Base-by-base conservation (phyloP, 192 early-diverging fungal species). In the Coemansia erecta region DNA sequence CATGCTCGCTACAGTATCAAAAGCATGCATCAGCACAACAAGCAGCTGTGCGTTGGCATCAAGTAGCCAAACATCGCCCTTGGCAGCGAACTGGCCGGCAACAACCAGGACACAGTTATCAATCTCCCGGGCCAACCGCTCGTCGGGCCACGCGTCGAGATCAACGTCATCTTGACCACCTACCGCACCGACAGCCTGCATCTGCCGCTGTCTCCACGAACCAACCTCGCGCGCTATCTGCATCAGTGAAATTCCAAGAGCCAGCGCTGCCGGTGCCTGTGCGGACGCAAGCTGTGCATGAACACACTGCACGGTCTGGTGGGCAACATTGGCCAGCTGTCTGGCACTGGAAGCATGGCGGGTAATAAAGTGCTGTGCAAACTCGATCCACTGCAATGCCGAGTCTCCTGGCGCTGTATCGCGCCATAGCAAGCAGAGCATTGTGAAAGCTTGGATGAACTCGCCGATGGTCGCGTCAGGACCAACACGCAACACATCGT, bases 381-480 rank as follows among this genome's bases (percentile, higher is more conserved):
- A 79, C 12, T 72, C 63, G 12, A 61, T 73, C 76, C 76, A 79
- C 2, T 60, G 70, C 24, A 56, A n/a, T 17, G 45, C 56, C 19
- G 39, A 46, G 13, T 14, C 48, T 15, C 5, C 46, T 0, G 23
- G 14, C 28, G 61, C 21, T 9, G 18, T 11, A 41, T 69, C 60
- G 39, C 58, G 39, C 76, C 76, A 79, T 11, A 79, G 62, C 28
- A 64, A 60, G 19, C 68, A 66, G 19, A 79, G 60, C 55, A 54
- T 73, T 26, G 37, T 52, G 39, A 59, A 65, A 17, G 76, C 76
- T 56, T 73, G 76, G 17, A 61, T 42, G 28, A 70, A 73, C 39
- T 79, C 76, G 4, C 33, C 65, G 0, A 66, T 55, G 0, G 70
- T 56, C 5, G 70, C 70, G 13, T 56, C 35, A 13, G 28, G 26